These are phyloP conservation scores for Salix purpurea DNA, from an alignment of 345 rosid genomes.

Conservation along the genomic window DNA sequence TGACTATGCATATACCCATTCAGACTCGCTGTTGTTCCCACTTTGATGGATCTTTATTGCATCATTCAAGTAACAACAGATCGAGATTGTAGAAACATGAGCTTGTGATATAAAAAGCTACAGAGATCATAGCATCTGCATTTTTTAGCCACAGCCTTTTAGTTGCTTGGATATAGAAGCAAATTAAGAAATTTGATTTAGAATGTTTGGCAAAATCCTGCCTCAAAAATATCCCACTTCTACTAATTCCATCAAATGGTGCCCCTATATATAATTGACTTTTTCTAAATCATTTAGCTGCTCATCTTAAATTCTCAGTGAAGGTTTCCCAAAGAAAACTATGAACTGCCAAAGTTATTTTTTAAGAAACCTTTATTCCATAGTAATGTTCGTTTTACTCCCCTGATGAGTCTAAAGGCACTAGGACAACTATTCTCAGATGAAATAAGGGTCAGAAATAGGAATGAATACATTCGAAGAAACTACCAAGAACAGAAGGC, in stretches of 20 bases:
- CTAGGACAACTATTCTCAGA: background rate
- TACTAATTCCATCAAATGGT: background rate
- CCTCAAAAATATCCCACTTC: background rate
- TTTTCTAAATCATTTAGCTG: background rate
- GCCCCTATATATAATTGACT: background rate
- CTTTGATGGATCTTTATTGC: too few species aligned
- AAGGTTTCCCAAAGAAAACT: too few species aligned
- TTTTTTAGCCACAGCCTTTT: background rate
- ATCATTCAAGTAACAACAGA: too few species aligned
- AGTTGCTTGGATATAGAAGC: background rate
- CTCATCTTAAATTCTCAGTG: too few species aligned
- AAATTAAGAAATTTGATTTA: background rate
- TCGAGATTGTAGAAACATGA: too few species aligned
- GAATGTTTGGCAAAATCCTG: background rate
- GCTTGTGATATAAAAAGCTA: background rate
- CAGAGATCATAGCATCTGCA: background rate
- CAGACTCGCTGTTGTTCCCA: too few species aligned
- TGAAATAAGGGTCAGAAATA: background rate
- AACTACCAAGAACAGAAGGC: background rate
- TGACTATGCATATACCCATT: too few species aligned
- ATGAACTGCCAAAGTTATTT: too few species aligned
- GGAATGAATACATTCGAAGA: background rate
- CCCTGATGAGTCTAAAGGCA: too few species aligned
- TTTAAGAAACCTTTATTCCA: too few species aligned
- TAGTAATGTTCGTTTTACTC: too few species aligned